These are phyloP conservation scores for Elongisporangium prolatum DNA, from an alignment of 352 stramenopile species.

Conservation along the genomic window DNA sequence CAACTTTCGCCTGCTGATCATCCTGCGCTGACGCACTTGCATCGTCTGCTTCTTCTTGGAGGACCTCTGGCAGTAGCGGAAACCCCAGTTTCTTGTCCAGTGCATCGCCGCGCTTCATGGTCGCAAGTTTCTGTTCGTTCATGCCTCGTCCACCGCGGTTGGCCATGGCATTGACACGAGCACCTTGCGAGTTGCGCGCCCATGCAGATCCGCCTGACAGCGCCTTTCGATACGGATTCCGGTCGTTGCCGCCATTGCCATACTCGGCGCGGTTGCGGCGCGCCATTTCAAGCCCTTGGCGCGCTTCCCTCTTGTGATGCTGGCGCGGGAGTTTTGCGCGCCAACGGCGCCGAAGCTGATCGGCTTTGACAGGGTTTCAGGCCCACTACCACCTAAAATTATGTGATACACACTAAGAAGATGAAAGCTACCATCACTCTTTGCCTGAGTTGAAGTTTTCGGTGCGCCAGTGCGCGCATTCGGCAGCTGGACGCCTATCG, in stretches of 20 bases:
- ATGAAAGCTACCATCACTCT: not conserved
- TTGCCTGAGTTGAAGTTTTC: not conserved
- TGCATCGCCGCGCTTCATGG: constrained; percentile 56
- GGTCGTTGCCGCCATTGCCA: constrained; percentile 3
- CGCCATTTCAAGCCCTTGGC: not conserved
- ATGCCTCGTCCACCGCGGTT: constrained; percentile 37
- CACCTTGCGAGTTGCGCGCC: constrained; percentile 65
- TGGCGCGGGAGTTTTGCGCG: constrained; percentile 10
- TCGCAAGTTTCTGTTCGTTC: constrained; percentile 54
- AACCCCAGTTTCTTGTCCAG: constrained; percentile 74
- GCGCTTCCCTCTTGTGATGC: not conserved
- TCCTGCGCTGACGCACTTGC: constrained; percentile 2
- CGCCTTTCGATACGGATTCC: constrained; percentile 43
- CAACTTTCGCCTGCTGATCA: constrained; percentile 27
- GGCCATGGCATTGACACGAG: constrained; percentile 49
- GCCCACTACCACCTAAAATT: not conserved
- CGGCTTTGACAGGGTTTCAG: not conserved
- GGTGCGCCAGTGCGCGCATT: not conserved
- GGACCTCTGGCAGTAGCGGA: constrained; percentile 43
- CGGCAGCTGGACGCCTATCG: not conserved
- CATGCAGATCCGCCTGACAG: constrained; percentile 57
- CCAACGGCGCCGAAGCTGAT: not conserved
- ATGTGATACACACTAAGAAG: not conserved
- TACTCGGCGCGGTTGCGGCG: not conserved
- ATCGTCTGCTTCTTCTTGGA: constrained; percentile 43